These are phyloP conservation scores for Arthrobotrys sphaeroides DNA, from an alignment of 2,329 filamentous ascomycete species.

Conservation along the genomic window DNA sequence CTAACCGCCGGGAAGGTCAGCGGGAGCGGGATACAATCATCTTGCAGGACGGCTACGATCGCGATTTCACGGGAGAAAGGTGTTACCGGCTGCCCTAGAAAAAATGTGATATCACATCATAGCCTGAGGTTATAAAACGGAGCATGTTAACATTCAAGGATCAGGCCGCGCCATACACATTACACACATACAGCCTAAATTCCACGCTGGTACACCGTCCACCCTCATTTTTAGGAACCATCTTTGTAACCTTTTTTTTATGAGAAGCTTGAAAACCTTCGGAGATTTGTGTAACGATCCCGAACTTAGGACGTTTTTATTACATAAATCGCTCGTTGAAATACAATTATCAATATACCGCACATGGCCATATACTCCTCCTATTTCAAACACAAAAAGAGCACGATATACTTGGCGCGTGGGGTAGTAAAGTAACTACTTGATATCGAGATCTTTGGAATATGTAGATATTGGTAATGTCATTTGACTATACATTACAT, in stretches of 20 bases:
- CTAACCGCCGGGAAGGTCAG: neutral
- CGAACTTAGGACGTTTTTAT: neutral
- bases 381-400: too few species aligned
- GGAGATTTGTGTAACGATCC: neutral
- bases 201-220: neutral
- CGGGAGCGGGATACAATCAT: conserved; percentile 39
- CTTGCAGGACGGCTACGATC: conserved; percentile 30
- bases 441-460: too few species aligned
- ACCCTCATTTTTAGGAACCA: too few species aligned
- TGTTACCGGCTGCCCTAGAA: conserved; percentile 3
- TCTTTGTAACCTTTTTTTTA: too few species aligned
- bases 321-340: neutral
- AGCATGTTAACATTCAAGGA: neutral
- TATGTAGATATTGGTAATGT: neutral
- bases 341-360: neutral
- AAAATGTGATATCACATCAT: conserved; percentile 5
- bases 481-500: neutral
- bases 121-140: neutral
- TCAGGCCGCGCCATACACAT: neutral
- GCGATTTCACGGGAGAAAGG: conserved; percentile 1
- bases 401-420: too few species aligned
- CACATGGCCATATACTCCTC: neutral
- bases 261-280: too few species aligned
- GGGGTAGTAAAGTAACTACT: too few species aligned
- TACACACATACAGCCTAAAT: conserved; percentile 6